Base-by-base conservation (phyloP, 495 filamentous ascomycete genomes). In the Podospora pseudoanserina region DNA sequence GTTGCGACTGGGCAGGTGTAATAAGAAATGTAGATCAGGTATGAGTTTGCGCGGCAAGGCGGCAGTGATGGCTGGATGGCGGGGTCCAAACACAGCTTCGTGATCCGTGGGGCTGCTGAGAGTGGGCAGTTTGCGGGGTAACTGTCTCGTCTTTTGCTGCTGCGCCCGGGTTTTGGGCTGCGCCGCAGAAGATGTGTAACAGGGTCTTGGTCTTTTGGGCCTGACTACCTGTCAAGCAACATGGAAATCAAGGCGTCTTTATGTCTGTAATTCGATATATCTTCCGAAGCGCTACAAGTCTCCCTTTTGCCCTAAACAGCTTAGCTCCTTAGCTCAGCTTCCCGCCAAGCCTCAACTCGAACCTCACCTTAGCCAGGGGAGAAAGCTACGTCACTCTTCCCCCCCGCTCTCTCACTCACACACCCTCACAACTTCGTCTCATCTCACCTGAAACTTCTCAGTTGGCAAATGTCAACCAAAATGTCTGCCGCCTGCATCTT, bases 401-500 rank as follows among this genome's bases (percentile, higher is more conserved):
- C 54, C 39, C 56, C 54, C 57, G 23, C 61, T 61, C 44, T 49
- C 39, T 49, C 39, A 49, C 39, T 49, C 39, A 49, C 39, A 49
- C 39, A 32, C 39, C 15, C 13, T 49, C 39, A 49, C 39, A 49
- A 61, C 63, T 26, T 59, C 64, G 59, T n/a, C 68, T 64, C 59
- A 27, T 19, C n/a, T 20, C n/a, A 32, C 13, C 32, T 4, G 18
- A 56, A 63, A 49, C n/a, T 64, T 27, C 32, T 26, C n/a, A 20
- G 5, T 49, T 34, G 39, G 28, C 5, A 58, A 66, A 75, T 79
- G 77, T 66, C 73, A 34, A 75, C 70, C 71, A 79, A 72, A 59
- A 78, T 78, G 76, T 49, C 39, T 0, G 76, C 77, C 23, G 86
- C 91, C 58, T 99, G 95, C 74, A 94, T 98, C 78, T 99, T 99